These are phyloP conservation scores for Coemansia sp. DNA, from an alignment of 192 early-diverging fungal genomes.

Conservation along the genomic window DNA sequence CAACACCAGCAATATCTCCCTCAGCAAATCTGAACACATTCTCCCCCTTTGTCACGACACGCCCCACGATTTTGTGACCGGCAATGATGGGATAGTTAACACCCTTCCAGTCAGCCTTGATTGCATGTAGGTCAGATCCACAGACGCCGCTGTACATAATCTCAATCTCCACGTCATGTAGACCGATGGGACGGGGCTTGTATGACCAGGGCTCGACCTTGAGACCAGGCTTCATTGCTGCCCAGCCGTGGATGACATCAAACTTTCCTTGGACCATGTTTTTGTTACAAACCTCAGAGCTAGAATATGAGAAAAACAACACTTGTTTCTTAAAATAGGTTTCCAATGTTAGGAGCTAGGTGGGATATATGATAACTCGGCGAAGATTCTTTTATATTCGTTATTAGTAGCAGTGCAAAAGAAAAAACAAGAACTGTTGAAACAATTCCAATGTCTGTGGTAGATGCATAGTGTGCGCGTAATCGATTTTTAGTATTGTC, in stretches of 20 bases:
- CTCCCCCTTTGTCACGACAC: constrained; percentile 58
- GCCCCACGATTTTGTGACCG: constrained; percentile 71
- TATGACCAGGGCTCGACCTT: constrained; percentile 53
- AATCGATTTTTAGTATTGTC: not conserved
- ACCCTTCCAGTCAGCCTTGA: constrained; percentile 60
- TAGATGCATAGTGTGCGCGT: too few species aligned
- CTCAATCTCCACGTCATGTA: constrained; percentile 68
- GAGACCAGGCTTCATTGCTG: constrained; percentile 31
- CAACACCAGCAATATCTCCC: constrained; percentile 69
- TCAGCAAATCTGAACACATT: constrained; percentile 55
- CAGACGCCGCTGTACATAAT: constrained; percentile 75
- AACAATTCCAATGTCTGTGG: too few species aligned
- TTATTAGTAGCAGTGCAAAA: too few species aligned
- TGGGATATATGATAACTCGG: not conserved
- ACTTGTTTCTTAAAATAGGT: not conserved
- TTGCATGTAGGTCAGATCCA: constrained; percentile 72
- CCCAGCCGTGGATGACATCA: constrained; percentile 48
- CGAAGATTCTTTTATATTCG: too few species aligned
- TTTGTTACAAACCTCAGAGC: not conserved
- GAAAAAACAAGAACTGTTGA: too few species aligned
- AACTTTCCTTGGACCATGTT: constrained; percentile 44
- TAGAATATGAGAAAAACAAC: not conserved
- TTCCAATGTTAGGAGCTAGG: not conserved
- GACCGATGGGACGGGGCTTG: constrained; percentile 59
- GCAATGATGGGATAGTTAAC: constrained; percentile 52